These are phyloP conservation scores for Mycena pura DNA, from an alignment of 768 basidiomycete species.

Conservation along the genomic window DNA sequence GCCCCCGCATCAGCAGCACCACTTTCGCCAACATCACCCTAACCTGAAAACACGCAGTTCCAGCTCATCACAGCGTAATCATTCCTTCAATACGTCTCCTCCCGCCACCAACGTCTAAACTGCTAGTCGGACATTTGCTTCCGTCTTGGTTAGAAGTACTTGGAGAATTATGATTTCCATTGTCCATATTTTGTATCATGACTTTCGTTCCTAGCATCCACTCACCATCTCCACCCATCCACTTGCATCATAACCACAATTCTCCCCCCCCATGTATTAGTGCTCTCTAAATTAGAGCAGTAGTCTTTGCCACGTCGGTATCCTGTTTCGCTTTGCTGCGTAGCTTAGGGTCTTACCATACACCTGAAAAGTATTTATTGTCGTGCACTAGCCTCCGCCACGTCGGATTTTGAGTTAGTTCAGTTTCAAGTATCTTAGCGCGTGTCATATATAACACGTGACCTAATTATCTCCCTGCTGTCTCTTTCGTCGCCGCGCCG, in stretches of 20 bases:
- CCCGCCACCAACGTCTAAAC: constrained; percentile 21
- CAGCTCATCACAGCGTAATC: constrained; percentile 57
- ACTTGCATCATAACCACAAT: neutral
- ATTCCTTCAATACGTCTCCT: constrained; percentile 39
- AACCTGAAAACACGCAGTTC: constrained; percentile 67
- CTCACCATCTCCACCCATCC: constrained; percentile 10
- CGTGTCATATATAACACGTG: too few relatives aligned
- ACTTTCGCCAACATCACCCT: constrained; percentile 66
- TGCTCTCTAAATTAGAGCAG: neutral
- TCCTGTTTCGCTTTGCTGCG: neutral
- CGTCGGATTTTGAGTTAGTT: too few relatives aligned
- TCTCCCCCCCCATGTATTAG: constrained; percentile 3
- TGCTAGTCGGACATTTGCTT: neutral
- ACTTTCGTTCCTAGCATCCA: constrained; percentile 4
- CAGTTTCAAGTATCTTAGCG: too few relatives aligned
- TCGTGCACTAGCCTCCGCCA: too few relatives aligned
- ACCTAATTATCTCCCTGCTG: constrained; percentile 3
- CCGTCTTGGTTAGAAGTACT: neutral
- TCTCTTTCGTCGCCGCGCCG: constrained; percentile 29
- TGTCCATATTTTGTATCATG: constrained; percentile 4
- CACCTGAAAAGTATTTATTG: constrained; percentile 21
- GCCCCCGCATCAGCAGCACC: constrained; percentile 55
- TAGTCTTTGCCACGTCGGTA: constrained; percentile 8
- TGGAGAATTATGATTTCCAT: neutral
- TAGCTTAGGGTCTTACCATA: neutral